Conservation (phyloP, 352 stramenopile genomes). For the Phytophthora pistaciae region DNA sequence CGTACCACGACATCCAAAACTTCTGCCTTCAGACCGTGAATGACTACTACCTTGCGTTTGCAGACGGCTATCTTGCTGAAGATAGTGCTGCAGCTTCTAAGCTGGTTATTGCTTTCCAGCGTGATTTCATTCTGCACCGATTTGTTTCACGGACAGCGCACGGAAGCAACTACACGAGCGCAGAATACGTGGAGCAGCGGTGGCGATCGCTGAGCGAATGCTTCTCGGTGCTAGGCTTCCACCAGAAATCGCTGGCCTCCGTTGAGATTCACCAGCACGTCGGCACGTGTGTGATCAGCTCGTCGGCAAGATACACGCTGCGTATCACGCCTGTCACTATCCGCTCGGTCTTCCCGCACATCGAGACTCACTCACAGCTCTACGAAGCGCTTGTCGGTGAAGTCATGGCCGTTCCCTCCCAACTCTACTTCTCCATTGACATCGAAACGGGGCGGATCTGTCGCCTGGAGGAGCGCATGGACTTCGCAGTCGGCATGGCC, state of each 20-base stretch:
- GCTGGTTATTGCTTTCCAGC: neutral
- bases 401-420: constrained; percentile 4
- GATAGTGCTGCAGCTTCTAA: neutral
- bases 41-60: constrained; percentile 4
- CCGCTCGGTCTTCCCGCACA: neutral
- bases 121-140: neutral
- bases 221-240: constrained; percentile 2
- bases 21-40: neutral
- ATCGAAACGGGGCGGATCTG: constrained; percentile 1
- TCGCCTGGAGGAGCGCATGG: constrained; percentile 16
- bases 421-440: constrained; percentile 11
- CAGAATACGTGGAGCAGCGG: neutral
- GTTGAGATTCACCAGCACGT: neutral
- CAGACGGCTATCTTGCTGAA: neutral
- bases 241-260: neutral
- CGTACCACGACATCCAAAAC: neutral
- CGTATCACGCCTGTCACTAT: neutral
- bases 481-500: neutral
- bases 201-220: neutral
- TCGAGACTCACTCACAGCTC: neutral
- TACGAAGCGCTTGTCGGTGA: neutral
- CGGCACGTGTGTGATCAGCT: neutral
- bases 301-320: constrained; percentile 1
- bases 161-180: neutral
- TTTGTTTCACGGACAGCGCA: neutral